Base-by-base conservation (phyloP, 345 rosid genomes). In the Diplotaxis tenuifolia region DNA sequence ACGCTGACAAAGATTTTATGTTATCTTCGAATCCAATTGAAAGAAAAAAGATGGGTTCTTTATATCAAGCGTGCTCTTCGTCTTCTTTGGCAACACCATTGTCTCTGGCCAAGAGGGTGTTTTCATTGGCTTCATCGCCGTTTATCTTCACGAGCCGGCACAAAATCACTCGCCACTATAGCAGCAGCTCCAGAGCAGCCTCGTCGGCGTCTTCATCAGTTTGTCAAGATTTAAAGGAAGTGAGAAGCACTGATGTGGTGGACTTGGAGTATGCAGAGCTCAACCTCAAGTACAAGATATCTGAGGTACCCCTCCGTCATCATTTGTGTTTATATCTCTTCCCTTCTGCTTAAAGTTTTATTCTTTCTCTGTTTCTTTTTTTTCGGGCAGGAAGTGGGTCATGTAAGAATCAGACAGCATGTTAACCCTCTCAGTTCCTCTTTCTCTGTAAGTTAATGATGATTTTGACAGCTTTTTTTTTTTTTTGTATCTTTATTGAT, bases 391-490 rank as follows among this genome's bases (percentile, higher is more conserved):
- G 95, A 91, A 16, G 31, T 89, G 84, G 92, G 95, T 74, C 87
- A 82, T 79, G 84, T 74, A 63, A 91, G 93, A 78, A 83, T 89
- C 78, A 88, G 98, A 84, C 97, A 91, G 72, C 98, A 94, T 80
- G 98, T 93, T 63, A 93, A 93, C 71, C 97, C 97, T 79, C 86
- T 91, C 63, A 84, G 94, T 73, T 84, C 92, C 19, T 87, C 98
- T 72, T 85, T 86, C 78, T 79, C 87, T 62, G 97, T 94, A 68
- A 68, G 92, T 81, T 72, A 34, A 19, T 75, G 27, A 69, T 72
- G 58, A 23, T 23, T 23, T 36, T 54, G 59, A 36, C 34, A 71
- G 34, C 8, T 50, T 71, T 20, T 18, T 2, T 18, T 21, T 20
- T n/a, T n/a, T n/a, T n/a, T n/a, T n/a, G n/a, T n/a, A n/a, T n/a